Conservation (phyloP, 2,329 filamentous ascomycete species). For the Talaromyces sp. region DNA sequence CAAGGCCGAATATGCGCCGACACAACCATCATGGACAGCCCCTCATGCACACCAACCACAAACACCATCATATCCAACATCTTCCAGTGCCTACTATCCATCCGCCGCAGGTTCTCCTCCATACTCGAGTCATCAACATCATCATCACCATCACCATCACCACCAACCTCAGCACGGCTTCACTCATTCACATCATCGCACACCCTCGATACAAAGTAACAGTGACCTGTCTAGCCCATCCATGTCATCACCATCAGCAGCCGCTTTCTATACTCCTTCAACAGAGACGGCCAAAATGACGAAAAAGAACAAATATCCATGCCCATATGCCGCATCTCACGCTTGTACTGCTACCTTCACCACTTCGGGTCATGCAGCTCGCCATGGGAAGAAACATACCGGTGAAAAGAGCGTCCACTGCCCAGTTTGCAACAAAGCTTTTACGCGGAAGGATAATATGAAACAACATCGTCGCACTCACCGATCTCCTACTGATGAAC, state of each 20-base stretch:
- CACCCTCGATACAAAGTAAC: slow-evolving; percentile 18
- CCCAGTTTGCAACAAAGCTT: slow-evolving; percentile 65
- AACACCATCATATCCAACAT: slow-evolving; percentile 1
- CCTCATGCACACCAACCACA: neutral
- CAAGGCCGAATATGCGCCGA: slow-evolving; percentile 9
- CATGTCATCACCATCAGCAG: slow-evolving; percentile 11
- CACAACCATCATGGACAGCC: slow-evolving; percentile 5
- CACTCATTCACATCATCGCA: slow-evolving; percentile 8
- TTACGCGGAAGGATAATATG: slow-evolving; percentile 68
- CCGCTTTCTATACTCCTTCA: slow-evolving; percentile 18
- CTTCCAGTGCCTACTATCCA: neutral
- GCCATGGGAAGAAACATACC: slow-evolving; percentile 66
- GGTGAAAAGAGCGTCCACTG: slow-evolving; percentile 67
- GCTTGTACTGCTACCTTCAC: slow-evolving; percentile 63
- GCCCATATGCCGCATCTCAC: slow-evolving; percentile 59
- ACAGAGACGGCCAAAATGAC: slow-evolving; percentile 27
- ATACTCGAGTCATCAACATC: slow-evolving; percentile 3
- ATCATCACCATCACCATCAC: neutral
- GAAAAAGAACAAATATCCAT: slow-evolving; percentile 64
- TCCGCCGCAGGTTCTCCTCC: slow-evolving; percentile 1
- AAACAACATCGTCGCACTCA: slow-evolving; percentile 66
- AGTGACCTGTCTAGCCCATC: slow-evolving; percentile 13
- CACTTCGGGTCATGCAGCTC: slow-evolving; percentile 64
- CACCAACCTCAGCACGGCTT: slow-evolving; percentile 1
- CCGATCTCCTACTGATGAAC: slow-evolving; percentile 36